Evolutionary conservation across 108 stramenopile species (phyloP).

Genomic region (Cyclostephanos tholiformis): DNA sequence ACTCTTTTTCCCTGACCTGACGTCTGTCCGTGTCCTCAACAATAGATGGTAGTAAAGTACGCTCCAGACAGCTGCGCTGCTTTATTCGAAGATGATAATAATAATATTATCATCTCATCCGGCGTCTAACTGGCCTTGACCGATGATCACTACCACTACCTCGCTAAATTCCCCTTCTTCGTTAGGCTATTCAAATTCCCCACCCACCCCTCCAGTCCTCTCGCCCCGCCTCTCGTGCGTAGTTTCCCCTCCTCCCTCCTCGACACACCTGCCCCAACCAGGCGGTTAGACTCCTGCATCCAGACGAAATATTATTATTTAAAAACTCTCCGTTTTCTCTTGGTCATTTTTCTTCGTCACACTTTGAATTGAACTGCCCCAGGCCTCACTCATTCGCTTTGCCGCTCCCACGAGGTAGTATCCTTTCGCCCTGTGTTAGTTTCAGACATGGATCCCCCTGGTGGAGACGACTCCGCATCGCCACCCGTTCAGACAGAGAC

Average conservation of each 20-base stretch:
- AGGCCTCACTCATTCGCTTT: neutral
- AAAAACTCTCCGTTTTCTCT: neutral
- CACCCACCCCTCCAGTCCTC: neutral
- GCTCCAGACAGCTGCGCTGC: too few relatives aligned
- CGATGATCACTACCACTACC: neutral
- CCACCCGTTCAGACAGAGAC: neutral
- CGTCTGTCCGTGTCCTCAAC: too few relatives aligned
- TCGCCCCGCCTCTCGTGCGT: neutral
- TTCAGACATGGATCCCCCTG: constrained; percentile 8
- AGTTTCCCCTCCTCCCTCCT: neutral
- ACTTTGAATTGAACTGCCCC: neutral
- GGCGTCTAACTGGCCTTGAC: too few relatives aligned
- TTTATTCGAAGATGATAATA: too few relatives aligned
- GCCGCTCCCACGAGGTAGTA: neutral
- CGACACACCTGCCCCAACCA: neutral
- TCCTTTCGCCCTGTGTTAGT: neutral
- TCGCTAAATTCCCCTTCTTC: neutral
- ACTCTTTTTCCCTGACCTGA: too few relatives aligned
- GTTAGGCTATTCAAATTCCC: neutral
- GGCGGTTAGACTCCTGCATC: neutral
- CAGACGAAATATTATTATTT: neutral
- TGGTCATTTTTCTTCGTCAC: neutral
- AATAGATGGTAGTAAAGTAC: too few relatives aligned
- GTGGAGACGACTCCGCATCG: neutral
- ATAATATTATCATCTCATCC: too few relatives aligned